Conservation (phyloP, 352 stramenopile genomes). For the Blastocystis sp. region DNA sequence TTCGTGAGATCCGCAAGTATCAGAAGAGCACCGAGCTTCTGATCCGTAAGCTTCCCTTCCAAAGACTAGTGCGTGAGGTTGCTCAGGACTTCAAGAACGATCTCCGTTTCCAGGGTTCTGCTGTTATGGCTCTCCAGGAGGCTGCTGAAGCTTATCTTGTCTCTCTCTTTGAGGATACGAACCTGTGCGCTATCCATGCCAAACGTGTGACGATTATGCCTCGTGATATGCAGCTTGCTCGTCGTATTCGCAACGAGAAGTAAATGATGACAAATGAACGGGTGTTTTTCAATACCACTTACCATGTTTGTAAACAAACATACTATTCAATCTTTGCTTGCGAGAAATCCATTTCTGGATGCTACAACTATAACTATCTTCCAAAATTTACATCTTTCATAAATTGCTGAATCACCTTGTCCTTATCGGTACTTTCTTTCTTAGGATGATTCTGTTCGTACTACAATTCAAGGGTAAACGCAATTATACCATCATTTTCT, state of each 20-base stretch:
- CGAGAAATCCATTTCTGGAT: slow-evolving; percentile 24
- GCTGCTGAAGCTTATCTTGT: slow-evolving; percentile 82
- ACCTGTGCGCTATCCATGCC: slow-evolving; percentile 82
- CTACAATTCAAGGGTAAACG: not conserved
- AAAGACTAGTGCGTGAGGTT: slow-evolving; percentile 70
- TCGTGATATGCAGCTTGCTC: slow-evolving; percentile 83
- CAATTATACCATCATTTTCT: slow-evolving; percentile 55
- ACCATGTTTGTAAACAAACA: not conserved
- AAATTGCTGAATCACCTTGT: not conserved
- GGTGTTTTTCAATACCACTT: slow-evolving; percentile 47
- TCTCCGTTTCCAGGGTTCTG: slow-evolving; percentile 87
- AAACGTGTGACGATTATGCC: slow-evolving; percentile 88
- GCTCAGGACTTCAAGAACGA: slow-evolving; percentile 84
- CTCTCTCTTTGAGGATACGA: slow-evolving; percentile 82
- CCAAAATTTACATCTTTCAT: not conserved
- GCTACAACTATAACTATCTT: not conserved
- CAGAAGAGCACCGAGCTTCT: slow-evolving; percentile 88
- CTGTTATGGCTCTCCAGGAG: slow-evolving; percentile 83
- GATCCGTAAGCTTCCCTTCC: slow-evolving; percentile 73
- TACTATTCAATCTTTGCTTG: slow-evolving; percentile 1
- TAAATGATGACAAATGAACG: slow-evolving; percentile 37
- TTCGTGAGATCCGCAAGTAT: slow-evolving; percentile 89
- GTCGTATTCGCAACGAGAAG: slow-evolving; percentile 75
- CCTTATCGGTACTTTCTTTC: not conserved
- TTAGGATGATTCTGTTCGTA: not conserved